Percentiles rank a stretch among this genome's conserved stretches.
These are phyloP conservation scores for Cinnamomum chago DNA, from an alignment of 164 flowering plant species.

Conservation along the genomic window DNA sequence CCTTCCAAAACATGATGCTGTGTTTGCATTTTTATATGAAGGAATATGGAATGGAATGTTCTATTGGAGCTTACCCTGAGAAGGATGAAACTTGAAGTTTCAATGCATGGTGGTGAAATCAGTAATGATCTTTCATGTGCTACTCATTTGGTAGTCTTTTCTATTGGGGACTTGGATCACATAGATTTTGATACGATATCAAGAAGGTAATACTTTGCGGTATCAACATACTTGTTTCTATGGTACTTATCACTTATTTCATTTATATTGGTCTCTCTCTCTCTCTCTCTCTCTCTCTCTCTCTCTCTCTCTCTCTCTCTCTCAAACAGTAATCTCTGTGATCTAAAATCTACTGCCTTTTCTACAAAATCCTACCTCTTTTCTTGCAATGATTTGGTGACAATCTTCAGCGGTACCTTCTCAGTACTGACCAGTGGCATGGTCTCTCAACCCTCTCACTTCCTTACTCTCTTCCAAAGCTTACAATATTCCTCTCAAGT, in stretches of 20 bases:
- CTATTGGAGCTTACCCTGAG: conserved; percentile 45
- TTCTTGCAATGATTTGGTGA: neutral
- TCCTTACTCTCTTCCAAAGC: neutral
- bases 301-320: neutral
- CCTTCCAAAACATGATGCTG: conserved; percentile 1
- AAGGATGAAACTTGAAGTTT: conserved; percentile 73
- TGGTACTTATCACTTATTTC: neutral
- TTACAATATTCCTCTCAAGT: neutral
- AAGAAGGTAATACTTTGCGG: conserved; percentile 37
- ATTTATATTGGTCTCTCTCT: too few species aligned
- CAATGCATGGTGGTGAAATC: conserved; percentile 69
- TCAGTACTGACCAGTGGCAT: neutral
- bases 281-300: neutral
- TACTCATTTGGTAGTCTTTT: conserved; percentile 71
- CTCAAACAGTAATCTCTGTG: neutral
- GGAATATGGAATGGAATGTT: conserved; percentile 40
- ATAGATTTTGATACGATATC: conserved; percentile 35
- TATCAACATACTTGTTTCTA: too few species aligned
- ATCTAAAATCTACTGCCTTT: neutral
- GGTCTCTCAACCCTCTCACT: neutral
- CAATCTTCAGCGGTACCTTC: neutral
- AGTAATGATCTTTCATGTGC: conserved; percentile 47
- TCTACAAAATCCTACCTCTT: too few species aligned
- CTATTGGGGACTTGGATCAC: conserved; percentile 26
- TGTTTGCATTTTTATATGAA: conserved; percentile 22